Evolutionary conservation across 139 green algal species (phyloP).

Genomic region (Desmodesmus armatus): DNA sequence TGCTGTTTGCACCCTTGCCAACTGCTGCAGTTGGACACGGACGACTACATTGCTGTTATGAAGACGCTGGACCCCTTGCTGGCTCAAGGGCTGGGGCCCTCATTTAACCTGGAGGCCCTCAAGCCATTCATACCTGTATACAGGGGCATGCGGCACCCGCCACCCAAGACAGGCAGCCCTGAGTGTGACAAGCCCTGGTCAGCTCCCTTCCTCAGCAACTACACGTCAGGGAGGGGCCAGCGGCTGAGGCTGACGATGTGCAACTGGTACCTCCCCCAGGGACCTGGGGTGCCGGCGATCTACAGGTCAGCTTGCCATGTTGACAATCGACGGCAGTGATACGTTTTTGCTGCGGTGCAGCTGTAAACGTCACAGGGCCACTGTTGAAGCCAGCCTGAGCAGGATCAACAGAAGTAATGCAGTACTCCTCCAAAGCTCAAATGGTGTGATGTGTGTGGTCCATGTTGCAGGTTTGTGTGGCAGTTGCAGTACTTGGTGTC

Average conservation of each 20-base stretch:
- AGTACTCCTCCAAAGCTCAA: too few species aligned
- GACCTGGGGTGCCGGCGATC: conserved; percentile 23
- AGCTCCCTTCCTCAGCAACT: conserved; percentile 31
- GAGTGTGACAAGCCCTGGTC: conserved; percentile 35
- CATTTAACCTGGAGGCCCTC: not conserved
- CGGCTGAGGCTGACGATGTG: conserved; percentile 43
- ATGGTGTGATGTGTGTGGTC: too few species aligned
- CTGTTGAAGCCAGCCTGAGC: too few species aligned
- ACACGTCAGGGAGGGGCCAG: conserved; percentile 17
- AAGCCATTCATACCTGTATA: conserved; percentile 14
- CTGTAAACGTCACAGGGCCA: too few species aligned
- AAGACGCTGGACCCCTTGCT: conserved; percentile 40
- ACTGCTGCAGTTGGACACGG: conserved; percentile 32
- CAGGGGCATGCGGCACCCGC: conserved; percentile 37
- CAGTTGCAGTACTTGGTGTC: conserved; percentile 48
- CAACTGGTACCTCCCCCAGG: conserved; percentile 52
- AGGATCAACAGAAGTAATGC: too few species aligned
- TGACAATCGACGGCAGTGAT: too few species aligned
- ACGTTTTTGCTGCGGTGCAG: not conserved
- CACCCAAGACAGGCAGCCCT: conserved; percentile 7
- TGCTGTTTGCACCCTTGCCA: not conserved
- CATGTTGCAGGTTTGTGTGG: conserved; percentile 48
- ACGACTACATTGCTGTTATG: conserved; percentile 21
- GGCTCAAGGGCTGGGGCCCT: conserved; percentile 3
- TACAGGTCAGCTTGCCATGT: conserved; percentile 18